These are phyloP conservation scores for Infundibulicybe gibba DNA, from an alignment of 768 basidiomycete species.

Conservation along the genomic window DNA sequence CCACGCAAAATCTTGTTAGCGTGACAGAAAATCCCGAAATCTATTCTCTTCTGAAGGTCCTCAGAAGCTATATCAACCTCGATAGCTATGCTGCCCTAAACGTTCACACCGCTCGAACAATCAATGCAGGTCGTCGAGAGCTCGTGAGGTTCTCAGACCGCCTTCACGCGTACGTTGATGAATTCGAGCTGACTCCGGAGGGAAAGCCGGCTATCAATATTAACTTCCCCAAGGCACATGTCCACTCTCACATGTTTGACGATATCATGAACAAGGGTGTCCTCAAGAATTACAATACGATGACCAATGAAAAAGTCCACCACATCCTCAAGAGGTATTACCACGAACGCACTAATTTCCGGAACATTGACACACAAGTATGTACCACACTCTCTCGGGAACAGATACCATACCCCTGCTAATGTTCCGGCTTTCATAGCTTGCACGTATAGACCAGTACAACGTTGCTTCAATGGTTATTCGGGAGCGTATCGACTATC, in stretches of 20 bases:
- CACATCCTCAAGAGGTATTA: slow-evolving; percentile 22
- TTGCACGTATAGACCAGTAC: slow-evolving; percentile 13
- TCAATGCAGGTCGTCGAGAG: slow-evolving; percentile 10
- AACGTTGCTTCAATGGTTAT: slow-evolving; percentile 7
- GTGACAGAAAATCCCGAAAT: slow-evolving; percentile 10
- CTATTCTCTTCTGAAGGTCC: slow-evolving; percentile 10
- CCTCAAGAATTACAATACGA: slow-evolving; percentile 23
- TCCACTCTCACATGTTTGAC: slow-evolving; percentile 22
- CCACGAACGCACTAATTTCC: slow-evolving; percentile 22
- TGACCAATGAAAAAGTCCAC: slow-evolving; percentile 26
- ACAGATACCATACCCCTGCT: too few relatives aligned
- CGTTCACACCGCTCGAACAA: slow-evolving; percentile 21
- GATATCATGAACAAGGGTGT: slow-evolving; percentile 31
- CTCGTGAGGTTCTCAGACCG: slow-evolving; percentile 6
- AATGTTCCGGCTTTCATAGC: slow-evolving; percentile 9
- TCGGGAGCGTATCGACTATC: slow-evolving; percentile 6
- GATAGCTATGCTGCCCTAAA: slow-evolving; percentile 18
- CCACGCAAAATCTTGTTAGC: slow-evolving; percentile 1
- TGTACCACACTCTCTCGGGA: background rate
- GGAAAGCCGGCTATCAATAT: too few relatives aligned
- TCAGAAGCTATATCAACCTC: slow-evolving; percentile 17
- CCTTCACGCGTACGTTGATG: slow-evolving; percentile 12
- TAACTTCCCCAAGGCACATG: slow-evolving; percentile 34
- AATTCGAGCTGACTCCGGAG: slow-evolving; percentile 17
- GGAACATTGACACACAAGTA: slow-evolving; percentile 27